phyloP scores from a whole-genome alignment of 176 grass and related monocot genomes.

The Cocos nucifera region DNA sequence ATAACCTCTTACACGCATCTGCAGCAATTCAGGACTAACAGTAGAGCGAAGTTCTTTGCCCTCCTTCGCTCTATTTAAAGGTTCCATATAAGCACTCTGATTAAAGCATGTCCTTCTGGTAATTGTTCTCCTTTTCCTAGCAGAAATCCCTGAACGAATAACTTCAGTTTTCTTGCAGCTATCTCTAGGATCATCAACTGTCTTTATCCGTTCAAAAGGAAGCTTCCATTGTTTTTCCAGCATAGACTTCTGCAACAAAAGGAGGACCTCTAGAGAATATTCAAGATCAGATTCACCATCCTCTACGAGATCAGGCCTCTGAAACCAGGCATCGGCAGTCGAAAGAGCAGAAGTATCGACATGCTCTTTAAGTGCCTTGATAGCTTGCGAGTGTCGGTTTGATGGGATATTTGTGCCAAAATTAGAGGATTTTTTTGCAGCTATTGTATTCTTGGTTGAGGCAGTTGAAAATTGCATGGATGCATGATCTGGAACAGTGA shows the following conservation, averaged over 20 bases:
- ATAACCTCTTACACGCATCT: slow-evolving; percentile 55
- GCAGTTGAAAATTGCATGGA: slow-evolving; percentile 35
- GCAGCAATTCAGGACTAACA: slow-evolving; percentile 68
- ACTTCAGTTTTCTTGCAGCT: slow-evolving; percentile 12
- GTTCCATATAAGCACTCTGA: background rate
- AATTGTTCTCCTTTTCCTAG: slow-evolving; percentile 61
- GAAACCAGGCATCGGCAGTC: background rate
- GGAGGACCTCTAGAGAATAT: slow-evolving; percentile 60
- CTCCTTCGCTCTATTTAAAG: slow-evolving; percentile 19
- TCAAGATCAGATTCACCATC: slow-evolving; percentile 24
- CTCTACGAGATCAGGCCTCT: background rate
- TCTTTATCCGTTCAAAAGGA: slow-evolving; percentile 42
- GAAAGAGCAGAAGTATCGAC: slow-evolving; percentile 18
- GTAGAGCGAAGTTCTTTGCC: slow-evolving; percentile 18
- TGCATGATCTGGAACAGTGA: slow-evolving; percentile 23
- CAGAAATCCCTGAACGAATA: slow-evolving; percentile 48
- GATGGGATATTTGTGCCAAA: slow-evolving; percentile 22
- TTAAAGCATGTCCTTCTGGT: slow-evolving; percentile 24
- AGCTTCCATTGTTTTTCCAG: slow-evolving; percentile 98
- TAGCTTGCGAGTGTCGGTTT: slow-evolving; percentile 42
- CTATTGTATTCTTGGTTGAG: slow-evolving; percentile 16
- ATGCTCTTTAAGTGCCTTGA: slow-evolving; percentile 67
- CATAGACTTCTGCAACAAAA: slow-evolving; percentile 78
- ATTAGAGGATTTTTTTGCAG: slow-evolving; percentile 37
- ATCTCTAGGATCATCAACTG: slow-evolving; percentile 8